Evolutionary conservation across 805 yeast species (phyloP), one percentile per base, ranked within the genome.

Genomic region (Monosporozyma servazzii): DNA sequence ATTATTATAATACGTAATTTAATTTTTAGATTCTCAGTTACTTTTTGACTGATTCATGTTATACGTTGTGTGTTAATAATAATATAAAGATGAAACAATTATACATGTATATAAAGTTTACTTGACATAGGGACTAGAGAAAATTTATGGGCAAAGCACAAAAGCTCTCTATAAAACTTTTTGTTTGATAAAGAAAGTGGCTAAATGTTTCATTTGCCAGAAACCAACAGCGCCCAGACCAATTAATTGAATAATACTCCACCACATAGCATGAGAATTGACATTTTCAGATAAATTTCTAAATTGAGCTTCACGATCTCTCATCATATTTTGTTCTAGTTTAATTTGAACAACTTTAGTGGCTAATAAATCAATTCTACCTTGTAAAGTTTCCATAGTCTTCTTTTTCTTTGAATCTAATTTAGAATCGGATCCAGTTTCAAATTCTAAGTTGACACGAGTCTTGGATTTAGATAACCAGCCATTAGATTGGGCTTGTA

Each of bases 171-270:
- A 66, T 49, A 69, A 61, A 41, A 71, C 71, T 67, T 85, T 85
- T 70, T 85, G 90, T 67, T 85, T 85, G 57, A 84, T 89, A 60
- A 85, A 85, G 73, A 83, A 85, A 17, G 84, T 72, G 72, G 84
- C 80, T 71, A 85, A 76, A 64, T 84, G 88, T 51, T 79, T 79
- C 68, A 85, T 71, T 71, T 85, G 93, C 80, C 86, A 84, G 47
- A 76, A 74, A 66, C 91, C 84, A 27, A 88, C 81, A 46, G 76
- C 81, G 37, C 79, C 75, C 62, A 85, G 74, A 3, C 82, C 86
- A 43, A 80, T 42, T 53, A 84, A 64, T 71, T 85, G 91, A 51
- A 85, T 65, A 47, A 84, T 61, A 27, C 87, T 79, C 91, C 91
- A 85, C 71, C 78, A 80, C 58, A 84, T 80, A 33, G 85, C 88